Evolutionary conservation across 208 protist genomes (phyloP).

Genomic region (Leishmania aethiopica): DNA sequence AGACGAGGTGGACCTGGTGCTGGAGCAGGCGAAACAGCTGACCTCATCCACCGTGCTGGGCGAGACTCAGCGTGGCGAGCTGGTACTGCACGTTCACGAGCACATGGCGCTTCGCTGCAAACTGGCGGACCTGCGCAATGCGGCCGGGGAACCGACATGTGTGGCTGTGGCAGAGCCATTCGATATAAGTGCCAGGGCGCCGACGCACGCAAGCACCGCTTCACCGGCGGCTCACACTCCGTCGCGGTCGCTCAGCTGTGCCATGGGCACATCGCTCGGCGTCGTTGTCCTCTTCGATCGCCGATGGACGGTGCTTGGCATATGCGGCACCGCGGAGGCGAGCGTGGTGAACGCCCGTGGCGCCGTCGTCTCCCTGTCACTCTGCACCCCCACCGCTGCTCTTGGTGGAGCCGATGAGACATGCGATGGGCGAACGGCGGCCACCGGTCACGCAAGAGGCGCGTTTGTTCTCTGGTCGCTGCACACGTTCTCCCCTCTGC

Average conservation of each 20-base stretch:
- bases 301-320: slow-evolving; percentile 20
- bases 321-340: slow-evolving; percentile 22
- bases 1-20: slow-evolving; percentile 46
- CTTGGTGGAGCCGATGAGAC: not conserved
- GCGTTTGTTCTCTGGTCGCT: slow-evolving; percentile 54
- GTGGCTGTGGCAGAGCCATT: slow-evolving; percentile 21
- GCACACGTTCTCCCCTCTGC: slow-evolving; percentile 40
- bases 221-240: not conserved
- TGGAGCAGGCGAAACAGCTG: slow-evolving; percentile 53
- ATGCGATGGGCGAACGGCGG: slow-evolving; percentile 32
- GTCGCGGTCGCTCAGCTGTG: slow-evolving; percentile 5
- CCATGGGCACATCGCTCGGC: slow-evolving; percentile 68
- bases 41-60: slow-evolving; percentile 39
- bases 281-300: slow-evolving; percentile 58
- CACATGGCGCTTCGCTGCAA: slow-evolving; percentile 49
- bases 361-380: slow-evolving; percentile 51
- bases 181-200: not conserved
- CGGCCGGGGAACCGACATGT: slow-evolving; percentile 58
- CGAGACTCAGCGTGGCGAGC: slow-evolving; percentile 24
- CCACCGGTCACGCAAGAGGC: slow-evolving; percentile 53
- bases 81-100: slow-evolving; percentile 67
- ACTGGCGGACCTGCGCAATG: slow-evolving; percentile 31
- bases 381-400: slow-evolving; percentile 13
- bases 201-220: not conserved
- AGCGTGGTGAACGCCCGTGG: slow-evolving; percentile 39